Base-by-base conservation (phyloP, 2,329 filamentous ascomycete species). In the Epichloe sylvatica region DNA sequence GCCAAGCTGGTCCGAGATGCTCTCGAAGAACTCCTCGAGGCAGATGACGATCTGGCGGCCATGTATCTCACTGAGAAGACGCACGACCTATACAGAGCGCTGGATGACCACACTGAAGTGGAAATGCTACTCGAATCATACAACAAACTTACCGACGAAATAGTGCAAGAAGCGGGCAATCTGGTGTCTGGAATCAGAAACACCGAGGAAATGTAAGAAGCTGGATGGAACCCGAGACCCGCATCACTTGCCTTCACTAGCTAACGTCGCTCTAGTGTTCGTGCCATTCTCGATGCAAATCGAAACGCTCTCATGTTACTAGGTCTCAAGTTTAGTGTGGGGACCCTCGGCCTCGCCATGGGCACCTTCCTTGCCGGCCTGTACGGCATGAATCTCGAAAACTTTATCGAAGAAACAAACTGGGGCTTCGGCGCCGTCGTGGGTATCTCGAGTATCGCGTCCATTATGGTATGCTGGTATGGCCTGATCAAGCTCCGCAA, bases 351-450 rank as follows among this genome's bases (percentile, higher is more conserved):
- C n/a, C 80, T 97, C 45, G 91, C 88, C 49, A 88, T 90, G 63
- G 92, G 92, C 49, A 96, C 92, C 46, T 94, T 97, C 63, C 77
- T 96, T 59, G 94, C 92, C 8, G 90, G 90, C n/a, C 80, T 98
- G n/a, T 98, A 97, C 74, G 92, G 92, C 59, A 97, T 97, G 90
- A 98, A 98, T 70, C 73, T 98, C 55, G 94, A 96, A 64, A 97
- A 97, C 68, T 97, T 96, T 67, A 88, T 97, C 59, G 92, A 98
- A 70, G 91, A 97, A 64, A 90, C 86, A 1, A 79, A 87, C 66
- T 78, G 87, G 66, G 92, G 91, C 11, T 97, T 98, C 64, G 76
- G 75, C 44, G 78, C 78, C 49, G 82, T 98, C 52, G 87, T 84
- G 2, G 73, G 71, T 17, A 71, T 78, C 53, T 94, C 86, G 51